These are phyloP conservation scores for Symmetrospora coprosmae DNA, from an alignment of 768 basidiomycete species.

Conservation along the genomic window DNA sequence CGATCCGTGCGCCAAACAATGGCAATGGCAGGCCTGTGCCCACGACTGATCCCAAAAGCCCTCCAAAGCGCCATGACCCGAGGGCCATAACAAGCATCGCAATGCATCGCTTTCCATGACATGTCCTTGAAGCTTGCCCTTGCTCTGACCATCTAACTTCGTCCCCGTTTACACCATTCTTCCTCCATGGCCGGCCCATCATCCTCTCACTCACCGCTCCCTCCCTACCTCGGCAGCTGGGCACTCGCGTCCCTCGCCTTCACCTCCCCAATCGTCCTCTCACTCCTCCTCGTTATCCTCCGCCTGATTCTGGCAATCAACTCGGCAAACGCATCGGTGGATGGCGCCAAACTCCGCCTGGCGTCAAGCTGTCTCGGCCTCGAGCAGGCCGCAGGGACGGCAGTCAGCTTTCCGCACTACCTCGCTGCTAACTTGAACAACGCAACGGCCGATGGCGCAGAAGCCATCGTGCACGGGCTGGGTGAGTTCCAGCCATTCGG, in stretches of 20 bases:
- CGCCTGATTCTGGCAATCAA: constrained; percentile 11
- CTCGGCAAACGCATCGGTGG: constrained; percentile 9
- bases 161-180: no score
- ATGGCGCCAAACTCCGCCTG: constrained; percentile 6
- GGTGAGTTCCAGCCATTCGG: not conserved
- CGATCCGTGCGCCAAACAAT: no score
- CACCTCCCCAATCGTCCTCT: constrained; percentile 3
- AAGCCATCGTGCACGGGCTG: constrained; percentile 13
- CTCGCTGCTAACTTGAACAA: constrained; percentile 13
- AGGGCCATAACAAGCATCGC: no score
- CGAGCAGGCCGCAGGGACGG: constrained; percentile 13
- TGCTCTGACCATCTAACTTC: no score
- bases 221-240: constrained; percentile 20
- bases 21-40: no score
- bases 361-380: constrained; percentile 4
- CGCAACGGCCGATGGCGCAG: constrained; percentile 10
- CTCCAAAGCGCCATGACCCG: no score
- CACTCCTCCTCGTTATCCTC: constrained; percentile 6
- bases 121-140: no score
- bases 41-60: no score
- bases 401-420: constrained; percentile 17
- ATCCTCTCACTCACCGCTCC: not conserved
- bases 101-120: no score
- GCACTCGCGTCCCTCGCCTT: constrained; percentile 16
- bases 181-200: constrained; percentile 3